Evolutionary conservation across 2,329 filamentous ascomycete genomes (phyloP), one percentile per base, ranked within the genome.

Genomic region (Venturia asperata): DNA sequence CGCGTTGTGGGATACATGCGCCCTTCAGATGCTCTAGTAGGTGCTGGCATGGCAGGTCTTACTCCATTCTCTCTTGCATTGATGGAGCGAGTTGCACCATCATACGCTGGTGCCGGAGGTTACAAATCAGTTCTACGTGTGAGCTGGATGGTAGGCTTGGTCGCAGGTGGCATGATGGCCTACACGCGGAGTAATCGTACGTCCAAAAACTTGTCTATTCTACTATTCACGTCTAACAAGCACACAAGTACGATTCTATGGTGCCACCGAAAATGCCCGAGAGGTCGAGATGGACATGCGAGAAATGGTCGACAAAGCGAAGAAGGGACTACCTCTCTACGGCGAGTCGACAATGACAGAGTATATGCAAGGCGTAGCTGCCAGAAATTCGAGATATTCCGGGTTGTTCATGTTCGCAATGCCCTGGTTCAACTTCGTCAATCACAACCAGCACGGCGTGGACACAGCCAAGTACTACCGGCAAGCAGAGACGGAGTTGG

Each of bases 381-480:
- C 91, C 67, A 84, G 94, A 71, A 96, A 99, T 81, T 96, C 92
- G 73, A 85, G 94, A 74, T 97, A 96, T 82, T 88, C 90, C 45
- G 89, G 89, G 49, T 82, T 94, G 41, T 94, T 93, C 77, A 80
- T 90, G 69, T 89, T 92, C 74, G 85, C 93, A 64, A 80, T 99
- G 65, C 92, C 93, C 47, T 97, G 92, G 94, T 93, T 96, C 80
- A 99, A 99, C 82, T 89, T 99, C 79, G 93, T 96, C 74, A 97
- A 99, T 79, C 94, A 99, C 79, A 87, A 85, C 75, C 85, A 86
- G 24, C 94, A 99, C 76, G 94, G 94, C 71, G 90, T 99, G 66
- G 94, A 99, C 76, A 99, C 94, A 41, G 92, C 93, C 69, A 99
- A 99, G 81, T 99, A 99, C 81, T 99, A 96, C 79, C 88, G 88